Evolutionary conservation across 805 yeast species (phyloP), one percentile per base, ranked within the genome.

Genomic region (Barnettozyma californica): DNA sequence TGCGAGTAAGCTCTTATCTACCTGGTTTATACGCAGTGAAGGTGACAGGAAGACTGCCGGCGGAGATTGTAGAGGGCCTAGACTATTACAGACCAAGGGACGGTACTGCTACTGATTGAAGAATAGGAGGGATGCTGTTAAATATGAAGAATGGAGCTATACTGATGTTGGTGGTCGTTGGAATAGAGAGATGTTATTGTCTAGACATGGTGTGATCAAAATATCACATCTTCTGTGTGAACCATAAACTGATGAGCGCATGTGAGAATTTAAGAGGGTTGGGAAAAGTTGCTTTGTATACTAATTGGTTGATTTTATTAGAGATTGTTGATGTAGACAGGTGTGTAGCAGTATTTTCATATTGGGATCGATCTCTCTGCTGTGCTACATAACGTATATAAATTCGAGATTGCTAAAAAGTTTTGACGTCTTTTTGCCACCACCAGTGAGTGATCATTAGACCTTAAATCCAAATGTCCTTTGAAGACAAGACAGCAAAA

Each of bases 11-110:
- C 61, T 84, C 87, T 16, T 88, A 89, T 63, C 83, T 81, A 20
- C 87, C 95, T 1, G 99, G 98, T 0, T 65, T 92, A 58, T 90
- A 94, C 59, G 99, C 99, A 1, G 95, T 91, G 27, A 87, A 92
- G 61, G 92, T 94, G 7, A 84, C 82, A 56, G 99, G 99, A 33
- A 83, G 88, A 58, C 71, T 94, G 44, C 97, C 98, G 1, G 87
- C 86, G 8, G 97, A 92, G 54, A 81, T 89, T 34, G 77, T 86
- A 8, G 81, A 78, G 39, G 86, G 83, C 46, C 71, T 94, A 61
- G 83, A 81, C 37, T 80, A 80, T 47, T 94, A 94, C 67, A 79
- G 97, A 53, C 98, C 99, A 34, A 78, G 99, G 67, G 99, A 94
- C 65, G 99, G 99, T 33, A 77, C 85, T 66, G 91, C 83, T 42